A percentile compares a stretch with the other conserved stretches of the same genome.
phyloP scores from a whole-genome alignment of 495 filamentous ascomycete species.

The Tuber umbilicatum region DNA sequence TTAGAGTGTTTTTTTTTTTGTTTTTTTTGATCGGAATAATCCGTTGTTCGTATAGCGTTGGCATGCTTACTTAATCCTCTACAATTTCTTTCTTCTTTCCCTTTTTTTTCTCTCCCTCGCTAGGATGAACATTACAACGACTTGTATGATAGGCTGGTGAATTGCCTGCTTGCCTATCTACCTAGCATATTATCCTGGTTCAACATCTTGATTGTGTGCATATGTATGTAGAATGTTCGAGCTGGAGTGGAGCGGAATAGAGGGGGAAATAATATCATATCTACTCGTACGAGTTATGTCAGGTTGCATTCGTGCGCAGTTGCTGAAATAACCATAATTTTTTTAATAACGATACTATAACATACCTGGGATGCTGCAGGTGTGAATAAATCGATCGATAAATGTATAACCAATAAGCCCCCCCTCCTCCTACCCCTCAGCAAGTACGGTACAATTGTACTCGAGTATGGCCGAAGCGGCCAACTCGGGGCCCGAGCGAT shows the following conservation, averaged over 20 bases:
- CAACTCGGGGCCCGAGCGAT: not conserved
- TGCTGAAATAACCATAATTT: too few species aligned
- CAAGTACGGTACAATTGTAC: too few species aligned
- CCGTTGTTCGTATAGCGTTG: not conserved
- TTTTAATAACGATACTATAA: not conserved
- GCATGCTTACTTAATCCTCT: not conserved
- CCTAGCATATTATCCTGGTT: not conserved
- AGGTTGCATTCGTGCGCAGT: not conserved
- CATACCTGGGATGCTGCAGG: not conserved
- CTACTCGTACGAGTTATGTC: not conserved
- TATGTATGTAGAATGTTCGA: not conserved
- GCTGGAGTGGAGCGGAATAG: not conserved
- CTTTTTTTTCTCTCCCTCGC: not conserved
- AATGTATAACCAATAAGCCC: not conserved
- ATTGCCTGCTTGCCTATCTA: not conserved
- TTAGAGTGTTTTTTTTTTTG: constrained; percentile 7
- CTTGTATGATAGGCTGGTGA: not conserved
- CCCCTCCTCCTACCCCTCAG: not conserved
- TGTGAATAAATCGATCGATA: not conserved
- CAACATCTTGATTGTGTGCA: not conserved
- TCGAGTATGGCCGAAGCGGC: not conserved
- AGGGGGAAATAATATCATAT: not conserved
- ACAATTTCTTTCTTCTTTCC: not conserved
- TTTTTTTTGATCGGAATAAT: constrained; percentile 4
- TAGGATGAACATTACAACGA: not conserved